Evolutionary conservation across 73 alveolate species (phyloP).

Genomic region (Paramecium bursaria): DNA sequence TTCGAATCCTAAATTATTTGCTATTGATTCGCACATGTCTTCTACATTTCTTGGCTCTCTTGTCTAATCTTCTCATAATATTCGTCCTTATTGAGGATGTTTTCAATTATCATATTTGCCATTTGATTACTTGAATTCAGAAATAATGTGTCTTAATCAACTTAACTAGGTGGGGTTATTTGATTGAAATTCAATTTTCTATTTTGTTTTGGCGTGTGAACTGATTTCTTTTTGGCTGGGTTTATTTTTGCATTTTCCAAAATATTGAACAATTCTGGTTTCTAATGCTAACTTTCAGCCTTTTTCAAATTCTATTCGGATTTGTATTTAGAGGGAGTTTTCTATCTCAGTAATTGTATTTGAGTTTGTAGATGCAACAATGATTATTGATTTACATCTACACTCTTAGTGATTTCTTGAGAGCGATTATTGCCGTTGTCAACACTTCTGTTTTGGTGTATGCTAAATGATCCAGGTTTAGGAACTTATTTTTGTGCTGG

Average conservation of each 20-base stretch:
- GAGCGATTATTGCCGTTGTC: not conserved
- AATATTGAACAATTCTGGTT: slow-evolving; percentile 16
- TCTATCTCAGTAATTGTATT: slow-evolving; percentile 8
- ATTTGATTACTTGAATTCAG: slow-evolving; percentile 7
- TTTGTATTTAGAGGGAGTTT: slow-evolving; percentile 7
- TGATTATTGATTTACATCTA: slow-evolving; percentile 50
- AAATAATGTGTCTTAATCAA: slow-evolving; percentile 36
- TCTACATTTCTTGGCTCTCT: slow-evolving; percentile 35
- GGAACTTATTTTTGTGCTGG: slow-evolving; percentile 22
- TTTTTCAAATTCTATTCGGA: not conserved
- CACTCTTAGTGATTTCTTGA: slow-evolving; percentile 12
- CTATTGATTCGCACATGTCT: not conserved
- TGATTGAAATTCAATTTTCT: slow-evolving; percentile 56
- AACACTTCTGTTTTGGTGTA: slow-evolving; percentile 1
- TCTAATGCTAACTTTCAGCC: no score
- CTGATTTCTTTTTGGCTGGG: not conserved
- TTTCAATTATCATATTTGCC: slow-evolving; percentile 40
- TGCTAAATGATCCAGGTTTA: slow-evolving; percentile 35
- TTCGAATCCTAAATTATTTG: not conserved
- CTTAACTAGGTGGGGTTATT: no score
- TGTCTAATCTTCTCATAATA: slow-evolving; percentile 42
- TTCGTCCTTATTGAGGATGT: slow-evolving; percentile 51
- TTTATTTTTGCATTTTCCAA: slow-evolving; percentile 45
- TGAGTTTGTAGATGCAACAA: slow-evolving; percentile 8
- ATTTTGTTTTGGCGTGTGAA: not conserved